Evolutionary conservation across 805 yeast species (phyloP), one percentile per base, ranked within the genome.

Genomic region (Metschnikowia cubensis): DNA sequence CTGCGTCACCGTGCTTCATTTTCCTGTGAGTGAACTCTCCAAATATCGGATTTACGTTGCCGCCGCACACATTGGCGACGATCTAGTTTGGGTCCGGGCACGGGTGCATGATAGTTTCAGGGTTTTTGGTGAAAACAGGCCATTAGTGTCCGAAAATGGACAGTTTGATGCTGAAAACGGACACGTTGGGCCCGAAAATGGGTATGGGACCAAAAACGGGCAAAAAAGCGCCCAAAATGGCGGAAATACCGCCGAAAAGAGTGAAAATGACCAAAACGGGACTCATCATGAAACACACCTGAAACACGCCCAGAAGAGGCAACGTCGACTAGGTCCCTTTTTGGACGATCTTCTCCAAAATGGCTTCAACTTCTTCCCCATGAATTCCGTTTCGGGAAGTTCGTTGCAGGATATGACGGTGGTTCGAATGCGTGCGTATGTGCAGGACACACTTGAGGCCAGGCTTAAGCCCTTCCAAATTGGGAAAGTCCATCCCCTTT

Each of bases 281-380:
- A 25, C 3, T 10, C 3, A 3, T 25, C 29, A 1, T 3, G 21
- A 20, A 20, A 20, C 21, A 20, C 21, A 3, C 3, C 29, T 8
- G 29, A 25, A 25, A 10, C 18, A 17, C 5, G 20, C 37, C 18
- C 13, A 38, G 22, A 38, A 22, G 6, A n/a, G 17, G 6, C 21
- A 15, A 29, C 18, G 5, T 20, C 5, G 17, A n/a, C 40, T 43
- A 6, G n/a, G 2, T 14, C 13, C 33, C 7, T 35, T 43, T 17
- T 35, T 43, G 41, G 18, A 47, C 3, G 15, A 25, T 2, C 45
- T 50, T 2, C n/a, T 47, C 5, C 35, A 21, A 1, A 17, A 31
- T 18, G 56, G 56, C 31, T 56, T 56, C 42, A 44, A 45, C 33
- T 38, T 54, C 34, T 35, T 56, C 31, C 59, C 57, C 3, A 31